phyloP scores from a whole-genome alignment of 73 alveolate genomes.

The Urostyla sp. region DNA sequence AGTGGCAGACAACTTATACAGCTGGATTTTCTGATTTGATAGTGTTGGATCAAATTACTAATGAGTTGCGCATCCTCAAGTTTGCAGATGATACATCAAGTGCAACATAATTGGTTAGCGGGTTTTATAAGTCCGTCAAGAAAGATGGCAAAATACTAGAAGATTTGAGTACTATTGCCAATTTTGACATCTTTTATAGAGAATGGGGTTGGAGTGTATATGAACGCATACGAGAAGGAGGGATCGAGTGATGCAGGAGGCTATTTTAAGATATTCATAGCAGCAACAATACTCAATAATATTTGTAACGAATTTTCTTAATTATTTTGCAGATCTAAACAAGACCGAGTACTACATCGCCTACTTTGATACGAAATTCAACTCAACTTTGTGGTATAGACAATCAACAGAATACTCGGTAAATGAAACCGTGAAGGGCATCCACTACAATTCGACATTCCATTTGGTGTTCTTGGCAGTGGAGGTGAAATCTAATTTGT shows the following conservation, averaged over 20 bases:
- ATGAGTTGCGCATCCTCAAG: slow-evolving; percentile 5
- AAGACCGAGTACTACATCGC: slow-evolving; percentile 40
- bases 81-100: neutral
- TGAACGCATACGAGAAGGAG: neutral
- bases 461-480: slow-evolving; percentile 12
- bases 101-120: neutral
- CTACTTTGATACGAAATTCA: slow-evolving; percentile 30
- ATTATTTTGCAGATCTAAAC: neutral
- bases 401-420: neutral
- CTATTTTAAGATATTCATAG: slow-evolving; percentile 18
- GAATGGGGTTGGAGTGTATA: slow-evolving; percentile 27
- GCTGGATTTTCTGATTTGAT: too few relatives aligned
- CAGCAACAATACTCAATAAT: slow-evolving; percentile 26
- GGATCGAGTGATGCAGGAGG: slow-evolving; percentile 1
- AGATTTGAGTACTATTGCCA: neutral
- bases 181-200: too few relatives aligned
- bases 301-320: neutral
- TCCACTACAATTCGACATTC: slow-evolving; percentile 7
- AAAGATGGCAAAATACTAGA: slow-evolving; percentile 10
- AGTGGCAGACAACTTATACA: neutral
- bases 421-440: slow-evolving; percentile 48
- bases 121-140: slow-evolving; percentile 20
- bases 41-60: slow-evolving; percentile 3
- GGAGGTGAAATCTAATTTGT: slow-evolving; percentile 12
- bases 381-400: slow-evolving; percentile 50